These are phyloP conservation scores for Datura wrightii DNA, from an alignment of 257 asterid species.

Conservation along the genomic window DNA sequence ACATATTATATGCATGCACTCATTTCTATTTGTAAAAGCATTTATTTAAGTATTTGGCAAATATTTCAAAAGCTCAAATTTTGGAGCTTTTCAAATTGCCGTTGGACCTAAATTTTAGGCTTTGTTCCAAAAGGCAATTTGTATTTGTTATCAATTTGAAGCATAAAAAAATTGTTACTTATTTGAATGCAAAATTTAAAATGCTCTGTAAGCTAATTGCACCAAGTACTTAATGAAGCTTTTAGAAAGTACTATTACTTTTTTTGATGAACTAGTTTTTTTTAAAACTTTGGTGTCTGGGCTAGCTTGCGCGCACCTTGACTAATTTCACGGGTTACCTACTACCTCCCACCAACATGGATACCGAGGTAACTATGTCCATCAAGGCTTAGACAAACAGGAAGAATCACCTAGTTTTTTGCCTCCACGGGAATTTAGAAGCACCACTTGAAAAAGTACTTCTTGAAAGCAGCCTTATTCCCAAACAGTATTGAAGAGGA, in stretches of 20 bases:
- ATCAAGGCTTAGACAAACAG: too few species aligned
- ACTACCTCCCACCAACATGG: too few species aligned
- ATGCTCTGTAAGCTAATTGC: neutral
- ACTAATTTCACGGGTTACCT: too few species aligned
- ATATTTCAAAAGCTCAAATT: too few species aligned
- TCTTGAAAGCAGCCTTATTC: neutral
- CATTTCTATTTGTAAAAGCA: neutral
- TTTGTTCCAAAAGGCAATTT: slow-evolving; percentile 9
- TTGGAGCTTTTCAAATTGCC: too few species aligned
- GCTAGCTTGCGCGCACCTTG: too few species aligned
- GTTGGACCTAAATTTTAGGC: neutral
- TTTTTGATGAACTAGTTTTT: too few species aligned
- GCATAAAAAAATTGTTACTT: neutral
- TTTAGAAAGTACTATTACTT: neutral
- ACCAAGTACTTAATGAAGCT: neutral
- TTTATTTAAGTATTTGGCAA: too few species aligned
- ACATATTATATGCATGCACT: neutral
- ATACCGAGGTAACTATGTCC: too few species aligned
- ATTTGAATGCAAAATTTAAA: neutral
- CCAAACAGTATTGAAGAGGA: neutral
- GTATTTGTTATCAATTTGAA: neutral
- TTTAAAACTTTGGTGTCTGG: too few species aligned
- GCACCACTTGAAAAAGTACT: neutral
- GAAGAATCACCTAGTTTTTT: neutral
- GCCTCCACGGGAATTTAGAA: neutral